Conservation (phyloP, 805 yeast species). For the Lipomyces spencermartinsiae region DNA sequence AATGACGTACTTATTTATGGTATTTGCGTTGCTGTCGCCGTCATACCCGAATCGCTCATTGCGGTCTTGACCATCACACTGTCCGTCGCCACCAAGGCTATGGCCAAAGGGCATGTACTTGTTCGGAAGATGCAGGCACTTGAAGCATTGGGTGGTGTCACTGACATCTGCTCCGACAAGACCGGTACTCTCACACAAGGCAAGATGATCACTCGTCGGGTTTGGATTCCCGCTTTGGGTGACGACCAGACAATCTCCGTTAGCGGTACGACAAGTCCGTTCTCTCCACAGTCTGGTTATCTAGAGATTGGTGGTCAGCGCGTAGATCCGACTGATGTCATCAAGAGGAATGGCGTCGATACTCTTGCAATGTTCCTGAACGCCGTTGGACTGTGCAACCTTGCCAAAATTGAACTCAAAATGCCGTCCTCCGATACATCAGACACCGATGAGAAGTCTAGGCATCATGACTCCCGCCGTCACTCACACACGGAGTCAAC, state of each 20-base stretch:
- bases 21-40: slow-evolving; percentile 80
- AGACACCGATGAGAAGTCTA: slow-evolving; percentile 48
- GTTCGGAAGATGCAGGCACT: slow-evolving; percentile 78
- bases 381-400: slow-evolving; percentile 78
- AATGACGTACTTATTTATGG: slow-evolving; percentile 89
- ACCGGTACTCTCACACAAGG: slow-evolving; percentile 85
- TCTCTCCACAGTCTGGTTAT: slow-evolving; percentile 34
- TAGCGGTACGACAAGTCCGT: slow-evolving; percentile 28
- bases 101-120: slow-evolving; percentile 72
- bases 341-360: neutral
- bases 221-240: slow-evolving; percentile 71
- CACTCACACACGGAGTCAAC: neutral
- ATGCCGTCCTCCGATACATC: slow-evolving; percentile 7
- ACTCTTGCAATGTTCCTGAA: slow-evolving; percentile 55
- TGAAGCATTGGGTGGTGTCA: slow-evolving; percentile 79
- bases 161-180: slow-evolving; percentile 81
- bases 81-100: slow-evolving; percentile 79
- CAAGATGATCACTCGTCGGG: slow-evolving; percentile 73
- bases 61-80: slow-evolving; percentile 82
- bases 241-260: slow-evolving; percentile 18
- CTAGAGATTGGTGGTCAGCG: slow-evolving; percentile 16
- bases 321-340: slow-evolving; percentile 10
- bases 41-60: slow-evolving; percentile 81
- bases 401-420: slow-evolving; percentile 65
- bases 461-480: slow-evolving; percentile 12